These are phyloP conservation scores for Royoungia palumana DNA, from an alignment of 768 basidiomycete genomes.

Conservation along the genomic window DNA sequence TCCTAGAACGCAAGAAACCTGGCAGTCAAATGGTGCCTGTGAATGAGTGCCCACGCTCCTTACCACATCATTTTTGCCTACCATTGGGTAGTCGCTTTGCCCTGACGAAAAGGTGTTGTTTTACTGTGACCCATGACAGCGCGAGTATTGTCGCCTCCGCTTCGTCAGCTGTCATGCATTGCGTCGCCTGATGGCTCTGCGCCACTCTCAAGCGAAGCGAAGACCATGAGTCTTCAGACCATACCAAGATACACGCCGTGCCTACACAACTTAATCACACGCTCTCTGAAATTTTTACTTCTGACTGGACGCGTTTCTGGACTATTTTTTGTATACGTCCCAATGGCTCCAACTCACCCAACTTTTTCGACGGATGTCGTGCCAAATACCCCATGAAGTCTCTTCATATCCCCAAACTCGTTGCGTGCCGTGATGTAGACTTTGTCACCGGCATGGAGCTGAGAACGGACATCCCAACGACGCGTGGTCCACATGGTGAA, in stretches of 20 bases:
- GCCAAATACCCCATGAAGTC: constrained; percentile 79
- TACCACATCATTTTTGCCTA: no score
- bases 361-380: constrained; percentile 87
- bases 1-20: no score
- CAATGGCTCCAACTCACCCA: constrained; percentile 82
- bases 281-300: constrained; percentile 65
- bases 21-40: no score
- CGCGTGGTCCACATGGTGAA: constrained; percentile 63
- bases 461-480: constrained; percentile 64
- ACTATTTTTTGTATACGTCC: constrained; percentile 80
- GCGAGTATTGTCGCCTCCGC: constrained; percentile 77
- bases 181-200: constrained; percentile 33
- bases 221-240: constrained; percentile 62
- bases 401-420: constrained; percentile 69
- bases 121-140: no score
- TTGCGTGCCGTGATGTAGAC: constrained; percentile 61
- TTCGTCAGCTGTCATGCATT: constrained; percentile 66
- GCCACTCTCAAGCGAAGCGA: constrained; percentile 34
- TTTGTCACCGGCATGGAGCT: constrained; percentile 64
- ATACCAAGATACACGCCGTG: constrained; percentile 72
- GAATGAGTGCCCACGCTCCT: no score
- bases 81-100: no score
- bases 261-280: constrained; percentile 78
- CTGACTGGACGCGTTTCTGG: constrained; percentile 65
- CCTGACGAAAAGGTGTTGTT: no score